Conservation (phyloP, 306 rosid genomes). For the Cicer pinnatifidum region DNA sequence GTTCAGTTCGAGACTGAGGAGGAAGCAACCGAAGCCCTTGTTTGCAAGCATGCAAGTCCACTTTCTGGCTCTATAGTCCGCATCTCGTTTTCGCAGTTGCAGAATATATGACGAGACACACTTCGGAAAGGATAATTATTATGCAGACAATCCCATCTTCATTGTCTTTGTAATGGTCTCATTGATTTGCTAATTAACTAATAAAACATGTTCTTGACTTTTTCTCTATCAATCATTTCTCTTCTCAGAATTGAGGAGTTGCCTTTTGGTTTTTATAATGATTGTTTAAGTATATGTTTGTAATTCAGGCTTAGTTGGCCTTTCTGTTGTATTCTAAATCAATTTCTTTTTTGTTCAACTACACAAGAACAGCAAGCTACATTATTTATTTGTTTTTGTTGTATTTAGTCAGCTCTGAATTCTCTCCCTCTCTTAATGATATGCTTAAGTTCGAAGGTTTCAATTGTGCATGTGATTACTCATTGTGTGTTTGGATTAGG, state of each 20-base stretch:
- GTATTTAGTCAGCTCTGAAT: too few relatives aligned
- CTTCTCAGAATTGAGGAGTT: slow-evolving; percentile 50
- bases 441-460: too few relatives aligned
- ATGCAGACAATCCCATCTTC: slow-evolving; percentile 56
- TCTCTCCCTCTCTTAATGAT: too few relatives aligned
- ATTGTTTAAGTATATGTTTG: slow-evolving; percentile 55
- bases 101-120: slow-evolving; percentile 60
- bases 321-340: slow-evolving; percentile 61
- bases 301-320: slow-evolving; percentile 57
- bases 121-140: slow-evolving; percentile 47
- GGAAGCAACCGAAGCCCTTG: slow-evolving; percentile 95
- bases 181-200: slow-evolving; percentile 58
- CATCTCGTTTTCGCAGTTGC: slow-evolving; percentile 95
- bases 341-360: slow-evolving; percentile 47
- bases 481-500: too few relatives aligned
- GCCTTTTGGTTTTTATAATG: slow-evolving; percentile 38
- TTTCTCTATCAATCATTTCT: slow-evolving; percentile 44
- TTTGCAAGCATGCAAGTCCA: slow-evolving; percentile 91
- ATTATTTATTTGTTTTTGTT: too few relatives aligned
- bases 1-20: slow-evolving; percentile 92
- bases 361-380: slow-evolving; percentile 41
- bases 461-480: too few relatives aligned
- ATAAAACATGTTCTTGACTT: slow-evolving; percentile 49
- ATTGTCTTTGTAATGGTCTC: slow-evolving; percentile 60
- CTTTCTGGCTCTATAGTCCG: slow-evolving; percentile 79